Evolutionary conservation across 1,284 basidiomycete species (phyloP).

Genomic region (Cutaneotrichosporon curvatum): DNA sequence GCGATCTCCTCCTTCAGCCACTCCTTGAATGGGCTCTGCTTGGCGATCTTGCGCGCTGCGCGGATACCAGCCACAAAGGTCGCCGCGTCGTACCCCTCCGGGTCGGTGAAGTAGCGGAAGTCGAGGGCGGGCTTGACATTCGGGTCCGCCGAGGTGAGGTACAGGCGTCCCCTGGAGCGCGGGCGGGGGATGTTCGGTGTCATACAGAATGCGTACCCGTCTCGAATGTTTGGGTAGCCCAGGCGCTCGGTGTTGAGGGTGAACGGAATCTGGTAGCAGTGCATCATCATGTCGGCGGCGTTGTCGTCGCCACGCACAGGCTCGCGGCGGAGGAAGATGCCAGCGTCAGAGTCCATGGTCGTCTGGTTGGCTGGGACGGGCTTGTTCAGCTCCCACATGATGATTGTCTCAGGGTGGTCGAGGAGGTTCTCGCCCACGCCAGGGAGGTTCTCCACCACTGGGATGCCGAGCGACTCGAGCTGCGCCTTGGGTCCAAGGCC

Average conservation of each 20-base stretch:
- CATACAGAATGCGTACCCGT: slow-evolving; percentile 20
- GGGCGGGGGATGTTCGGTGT: slow-evolving; percentile 20
- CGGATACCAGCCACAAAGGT: slow-evolving; percentile 16
- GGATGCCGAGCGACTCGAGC: slow-evolving; percentile 52
- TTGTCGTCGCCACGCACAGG: slow-evolving; percentile 4
- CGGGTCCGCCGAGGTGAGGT: slow-evolving; percentile 10
- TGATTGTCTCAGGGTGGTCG: slow-evolving; percentile 50
- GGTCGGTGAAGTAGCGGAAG: slow-evolving; percentile 21
- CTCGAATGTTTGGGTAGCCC: slow-evolving; percentile 11
- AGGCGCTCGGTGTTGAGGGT: slow-evolving; percentile 19
- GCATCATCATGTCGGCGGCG: slow-evolving; percentile 19
- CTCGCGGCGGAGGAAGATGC: slow-evolving; percentile 17
- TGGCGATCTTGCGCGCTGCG: slow-evolving; percentile 15
- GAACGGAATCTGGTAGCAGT: slow-evolving; percentile 22
- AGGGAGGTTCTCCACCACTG: slow-evolving; percentile 50
- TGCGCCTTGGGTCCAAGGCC: slow-evolving; percentile 59
- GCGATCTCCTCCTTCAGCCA: slow-evolving; percentile 17
- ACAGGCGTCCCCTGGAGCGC: slow-evolving; percentile 10
- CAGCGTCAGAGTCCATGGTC: slow-evolving; percentile 19
- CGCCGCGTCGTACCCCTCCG: slow-evolving; percentile 15
- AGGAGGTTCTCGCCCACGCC: slow-evolving; percentile 62
- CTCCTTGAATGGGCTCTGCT: slow-evolving; percentile 16
- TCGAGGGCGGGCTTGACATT: slow-evolving; percentile 17
- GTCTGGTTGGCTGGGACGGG: slow-evolving; percentile 16
- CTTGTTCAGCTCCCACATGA: slow-evolving; percentile 18